Base-by-base conservation (phyloP, 139 green algal species). In the Trebouxia sp. region DNA sequence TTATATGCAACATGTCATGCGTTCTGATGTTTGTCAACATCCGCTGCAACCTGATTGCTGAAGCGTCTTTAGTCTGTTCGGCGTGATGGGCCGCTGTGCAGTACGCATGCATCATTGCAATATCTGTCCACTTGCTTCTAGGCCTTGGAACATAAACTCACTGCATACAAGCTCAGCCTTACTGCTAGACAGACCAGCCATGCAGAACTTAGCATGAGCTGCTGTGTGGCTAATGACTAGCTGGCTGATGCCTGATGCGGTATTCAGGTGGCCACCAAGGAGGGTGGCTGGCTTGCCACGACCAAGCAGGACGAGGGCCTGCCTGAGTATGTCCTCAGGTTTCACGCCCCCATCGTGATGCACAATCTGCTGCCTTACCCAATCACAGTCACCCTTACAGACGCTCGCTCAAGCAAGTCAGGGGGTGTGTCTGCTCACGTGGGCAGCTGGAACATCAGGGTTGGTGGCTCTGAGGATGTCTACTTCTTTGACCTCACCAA, bases 361-460 rank as follows among this genome's bases (percentile, higher is more conserved):
- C 66, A 83, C 42, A 91, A 91, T 70, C 17, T 81, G 53, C 74
- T 91, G 67, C 88, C 88, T 28, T 85, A 83, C 79, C 58, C 70
- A 14, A 80, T 90, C 65, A 69, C 65, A 3, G 74, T 85, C 42
- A 78, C 38, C 32, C 35, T 90, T 10, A 47, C 51, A 17, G 80
- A 86, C 32, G 32, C 65, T 74, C 30, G 42, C 26, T 62, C 37
- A 28, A 47, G 45, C 78, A 45, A 72, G 48, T 56, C 35, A 74
- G 12, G 42, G 14, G 45, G 42, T 9, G 72, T 55, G 42, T 43
- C 28, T 22, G 51, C 75, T 9, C 51, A 83, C 24, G 30, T 28
- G 26, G n/a, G 35, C 51, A 83, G 51, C 51, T 79, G 76, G 43
- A 62, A 14, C 70, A 85, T 87, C 6, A 28, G 26, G 26, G 48